A percentile compares a stretch with the other conserved stretches of the same genome.
These are phyloP conservation scores for Vigna reflexopilosa DNA, from an alignment of 306 rosid genomes.

Conservation along the genomic window DNA sequence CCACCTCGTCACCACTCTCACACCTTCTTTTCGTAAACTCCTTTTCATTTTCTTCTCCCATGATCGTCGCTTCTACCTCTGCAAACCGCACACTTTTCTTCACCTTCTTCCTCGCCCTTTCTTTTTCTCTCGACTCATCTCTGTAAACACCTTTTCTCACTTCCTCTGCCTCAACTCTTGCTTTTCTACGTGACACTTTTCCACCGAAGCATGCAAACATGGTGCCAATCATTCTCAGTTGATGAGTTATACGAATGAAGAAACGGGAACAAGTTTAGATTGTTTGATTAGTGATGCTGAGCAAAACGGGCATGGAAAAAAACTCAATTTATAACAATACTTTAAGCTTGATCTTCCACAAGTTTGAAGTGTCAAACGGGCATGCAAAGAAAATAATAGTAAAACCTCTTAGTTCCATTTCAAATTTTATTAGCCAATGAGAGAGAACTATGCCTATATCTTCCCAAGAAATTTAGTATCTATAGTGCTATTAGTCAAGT, in stretches of 20 bases:
- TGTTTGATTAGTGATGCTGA: not conserved
- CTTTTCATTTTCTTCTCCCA: conserved; percentile 48
- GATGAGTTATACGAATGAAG: not conserved
- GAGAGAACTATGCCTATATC: not conserved
- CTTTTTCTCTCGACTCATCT: conserved; percentile 56
- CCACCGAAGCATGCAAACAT: conserved; percentile 41
- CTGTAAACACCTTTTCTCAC: conserved; percentile 43
- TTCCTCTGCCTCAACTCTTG: conserved; percentile 28
- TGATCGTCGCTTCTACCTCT: conserved; percentile 49
- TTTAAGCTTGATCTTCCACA: not conserved
- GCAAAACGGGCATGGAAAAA: conserved; percentile 5
- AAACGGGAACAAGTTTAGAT: not conserved
- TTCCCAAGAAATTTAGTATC: too few relatives aligned
- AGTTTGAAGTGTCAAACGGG: conserved; percentile 31
- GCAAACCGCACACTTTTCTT: conserved; percentile 46
- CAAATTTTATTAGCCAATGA: conserved; percentile 28
- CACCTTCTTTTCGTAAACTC: not conserved
- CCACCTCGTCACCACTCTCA: not conserved
- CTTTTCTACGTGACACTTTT: conserved; percentile 19
- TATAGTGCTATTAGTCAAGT: not conserved
- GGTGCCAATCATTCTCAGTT: conserved; percentile 41
- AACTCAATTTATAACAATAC: conserved; percentile 43
- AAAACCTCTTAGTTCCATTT: not conserved
- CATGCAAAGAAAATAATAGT: conserved; percentile 9
- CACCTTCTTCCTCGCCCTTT: conserved; percentile 35